Percentiles rank a stretch among this genome's conserved stretches.
Evolutionary conservation across 2,329 filamentous ascomycete genomes (phyloP).

Genomic region (Ophiostoma ulmi): DNA sequence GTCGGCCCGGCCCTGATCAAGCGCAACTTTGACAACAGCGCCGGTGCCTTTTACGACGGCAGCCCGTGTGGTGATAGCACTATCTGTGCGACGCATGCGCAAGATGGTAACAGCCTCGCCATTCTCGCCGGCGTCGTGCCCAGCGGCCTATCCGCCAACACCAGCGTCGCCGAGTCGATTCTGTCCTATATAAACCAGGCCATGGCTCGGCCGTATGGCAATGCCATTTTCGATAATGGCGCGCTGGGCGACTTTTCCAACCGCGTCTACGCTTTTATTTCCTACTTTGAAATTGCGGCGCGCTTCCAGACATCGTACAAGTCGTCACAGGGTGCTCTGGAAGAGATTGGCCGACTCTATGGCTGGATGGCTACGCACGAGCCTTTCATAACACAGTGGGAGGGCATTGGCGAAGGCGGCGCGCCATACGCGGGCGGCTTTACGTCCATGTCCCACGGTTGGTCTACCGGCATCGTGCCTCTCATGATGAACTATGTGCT

Average conservation of each 20-base stretch:
- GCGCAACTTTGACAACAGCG: conserved; percentile 40
- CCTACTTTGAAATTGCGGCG: conserved; percentile 50
- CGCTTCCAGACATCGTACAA: conserved; percentile 36
- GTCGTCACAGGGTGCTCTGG: conserved; percentile 31
- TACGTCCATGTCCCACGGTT: conserved; percentile 48
- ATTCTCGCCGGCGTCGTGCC: conserved; percentile 38
- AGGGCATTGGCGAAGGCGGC: conserved; percentile 44
- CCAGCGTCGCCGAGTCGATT: conserved; percentile 33
- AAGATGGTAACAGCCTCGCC: conserved; percentile 48
- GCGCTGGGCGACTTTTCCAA: conserved; percentile 39
- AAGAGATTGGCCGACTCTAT: conserved; percentile 45
- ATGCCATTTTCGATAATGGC: conserved; percentile 49
- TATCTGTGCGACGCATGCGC: conserved; percentile 40
- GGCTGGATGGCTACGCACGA: conserved; percentile 47
- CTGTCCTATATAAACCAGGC: conserved; percentile 39
- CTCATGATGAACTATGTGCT: conserved; percentile 44
- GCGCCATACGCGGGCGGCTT: conserved; percentile 42
- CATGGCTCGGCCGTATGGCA: conserved; percentile 42
- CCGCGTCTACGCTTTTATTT: conserved; percentile 49
- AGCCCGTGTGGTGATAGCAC: conserved; percentile 29
- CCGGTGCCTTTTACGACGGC: conserved; percentile 46
- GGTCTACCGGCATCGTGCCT: conserved; percentile 48
- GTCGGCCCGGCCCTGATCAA: conserved; percentile 37
- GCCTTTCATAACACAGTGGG: conserved; percentile 47
- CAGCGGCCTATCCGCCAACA: conserved; percentile 29